Base-by-base conservation (phyloP, 2,329 filamentous ascomycete species). In the Biscogniauxia sp. region DNA sequence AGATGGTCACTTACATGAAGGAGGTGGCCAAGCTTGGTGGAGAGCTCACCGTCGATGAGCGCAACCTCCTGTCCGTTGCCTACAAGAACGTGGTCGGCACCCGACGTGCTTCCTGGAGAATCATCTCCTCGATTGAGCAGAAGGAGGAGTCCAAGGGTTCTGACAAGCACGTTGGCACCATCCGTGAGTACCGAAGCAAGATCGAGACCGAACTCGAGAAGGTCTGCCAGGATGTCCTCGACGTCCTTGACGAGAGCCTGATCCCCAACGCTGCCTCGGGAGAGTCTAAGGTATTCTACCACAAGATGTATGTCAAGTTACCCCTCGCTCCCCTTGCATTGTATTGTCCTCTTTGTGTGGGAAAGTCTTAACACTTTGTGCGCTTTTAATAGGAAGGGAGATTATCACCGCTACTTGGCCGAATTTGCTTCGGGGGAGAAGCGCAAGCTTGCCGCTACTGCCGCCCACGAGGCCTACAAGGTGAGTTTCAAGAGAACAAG, bases 1-100 rank as follows among this genome's bases (percentile, higher is more conserved):
- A 98, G 84, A 98, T 98, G 94, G 94, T 98, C 74, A 93, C 89
- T 77, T 97, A 94, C 85, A 98, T 98, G 95, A 98, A 98, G 92
- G 93, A 97, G 90, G 94, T 98, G 75, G 94, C 94, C 81, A 96
- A 97, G 84, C 79, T 89, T 72, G 86, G 84, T 71, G 85, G 86
- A 74, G 91, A 93, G 81, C 89, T 94, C 75, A 89, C 88, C 68
- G 94, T 98, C 73, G 94, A 98, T 80, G 95, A 99, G 89, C 92
- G 94, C 80, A 98, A 98, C 84, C 91, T 99, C 68, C 89, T 99
- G 70, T 97, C 92, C 69, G 95, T 98, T 75, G 94, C 94, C 78
- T 99, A 99, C 90, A 99, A 99, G 91, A 99, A 99, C 82, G 95
- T 99, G 64, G 92, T 99, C 74, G 94, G 95, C 75, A 96, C 95